Percentiles rank a stretch among this genome's conserved stretches.
Conservation (phyloP, 129 eudicot genomes). For the sunflower (Helianthus annuus) region DNA sequence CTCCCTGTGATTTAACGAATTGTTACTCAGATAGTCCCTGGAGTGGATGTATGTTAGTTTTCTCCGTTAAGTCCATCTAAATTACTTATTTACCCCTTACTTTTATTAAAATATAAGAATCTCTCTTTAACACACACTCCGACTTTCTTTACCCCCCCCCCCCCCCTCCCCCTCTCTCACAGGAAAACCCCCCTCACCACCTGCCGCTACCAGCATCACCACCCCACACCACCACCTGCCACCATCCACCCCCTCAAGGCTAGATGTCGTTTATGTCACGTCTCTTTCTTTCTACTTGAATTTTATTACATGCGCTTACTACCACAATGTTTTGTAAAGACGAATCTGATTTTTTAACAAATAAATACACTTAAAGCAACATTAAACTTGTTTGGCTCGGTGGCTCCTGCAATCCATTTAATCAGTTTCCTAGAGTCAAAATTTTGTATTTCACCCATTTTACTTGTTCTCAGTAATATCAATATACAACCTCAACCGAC, state of each 20-base stretch:
- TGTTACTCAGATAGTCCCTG: too few relatives aligned
- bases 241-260: not conserved
- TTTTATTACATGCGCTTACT: not conserved
- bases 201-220: too few relatives aligned
- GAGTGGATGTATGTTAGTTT: too few relatives aligned
- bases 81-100: too few relatives aligned
- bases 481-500: not conserved
- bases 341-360: not conserved
- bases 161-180: too few relatives aligned
- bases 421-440: not conserved
- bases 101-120: too few relatives aligned
- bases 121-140: too few relatives aligned
- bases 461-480: not conserved
- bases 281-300: not conserved
- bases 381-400: not conserved
- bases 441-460: not conserved
- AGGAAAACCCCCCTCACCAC: too few relatives aligned
- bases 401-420: not conserved
- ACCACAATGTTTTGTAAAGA: not conserved
- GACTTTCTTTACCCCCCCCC: too few relatives aligned
- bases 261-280: not conserved
- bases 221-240: too few relatives aligned
- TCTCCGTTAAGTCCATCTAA: too few relatives aligned
- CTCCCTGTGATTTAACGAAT: too few relatives aligned
- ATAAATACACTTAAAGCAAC: conserved; percentile 8